These are phyloP conservation scores for Sclerotinia glacialis DNA, from an alignment of 2,329 filamentous ascomycete genomes.

Conservation along the genomic window DNA sequence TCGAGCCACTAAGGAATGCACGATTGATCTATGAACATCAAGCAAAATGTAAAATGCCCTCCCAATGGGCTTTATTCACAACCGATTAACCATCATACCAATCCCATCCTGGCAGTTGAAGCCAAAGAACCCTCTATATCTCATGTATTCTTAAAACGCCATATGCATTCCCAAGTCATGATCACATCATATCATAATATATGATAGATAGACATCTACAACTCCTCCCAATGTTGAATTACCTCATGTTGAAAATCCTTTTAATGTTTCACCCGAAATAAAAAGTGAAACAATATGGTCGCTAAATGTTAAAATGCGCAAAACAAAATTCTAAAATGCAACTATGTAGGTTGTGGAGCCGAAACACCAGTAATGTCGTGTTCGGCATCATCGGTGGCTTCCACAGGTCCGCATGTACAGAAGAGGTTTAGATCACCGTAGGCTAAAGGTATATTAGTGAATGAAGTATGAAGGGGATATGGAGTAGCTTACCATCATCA, in stretches of 20 bases:
- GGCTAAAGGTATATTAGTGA: slow-evolving; percentile 48
- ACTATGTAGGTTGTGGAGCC: slow-evolving; percentile 33
- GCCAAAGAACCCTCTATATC: slow-evolving; percentile 17
- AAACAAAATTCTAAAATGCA: slow-evolving; percentile 11
- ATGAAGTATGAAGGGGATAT: slow-evolving; percentile 21
- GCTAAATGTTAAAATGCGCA: slow-evolving; percentile 21
- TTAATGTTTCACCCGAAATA: slow-evolving; percentile 8
- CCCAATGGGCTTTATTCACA: neutral
- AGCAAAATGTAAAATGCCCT: neutral
- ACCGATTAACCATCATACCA: neutral
- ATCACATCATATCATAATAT: slow-evolving; percentile 13
- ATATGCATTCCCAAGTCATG: slow-evolving; percentile 12
- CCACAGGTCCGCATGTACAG: slow-evolving; percentile 88
- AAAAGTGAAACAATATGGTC: slow-evolving; percentile 1
- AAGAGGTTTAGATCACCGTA: slow-evolving; percentile 92
- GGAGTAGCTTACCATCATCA: slow-evolving; percentile 69
- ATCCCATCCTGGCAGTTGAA: slow-evolving; percentile 17
- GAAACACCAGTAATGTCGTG: slow-evolving; percentile 32
- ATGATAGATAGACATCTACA: slow-evolving; percentile 14
- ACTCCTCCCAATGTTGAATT: slow-evolving; percentile 23
- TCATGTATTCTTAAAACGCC: slow-evolving; percentile 14
- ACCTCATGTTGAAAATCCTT: slow-evolving; percentile 20
- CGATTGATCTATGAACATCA: neutral
- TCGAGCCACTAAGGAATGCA: neutral
- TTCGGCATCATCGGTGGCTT: slow-evolving; percentile 63